phyloP scores from a whole-genome alignment of 2,329 filamentous ascomycete species.

The Geoglossum cookeanum region DNA sequence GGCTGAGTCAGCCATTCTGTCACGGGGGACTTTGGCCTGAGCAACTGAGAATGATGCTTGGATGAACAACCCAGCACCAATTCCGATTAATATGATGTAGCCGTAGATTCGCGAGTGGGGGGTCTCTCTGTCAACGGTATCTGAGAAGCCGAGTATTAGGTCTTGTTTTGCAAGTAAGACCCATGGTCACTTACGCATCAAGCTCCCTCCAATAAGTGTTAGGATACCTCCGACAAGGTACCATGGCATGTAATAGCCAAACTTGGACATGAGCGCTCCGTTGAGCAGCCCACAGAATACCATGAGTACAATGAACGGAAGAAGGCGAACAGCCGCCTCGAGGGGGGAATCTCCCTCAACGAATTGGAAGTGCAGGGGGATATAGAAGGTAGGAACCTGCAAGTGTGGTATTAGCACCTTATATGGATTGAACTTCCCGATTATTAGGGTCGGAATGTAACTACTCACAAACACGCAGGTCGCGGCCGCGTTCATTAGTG shows the following conservation, averaged over 20 bases:
- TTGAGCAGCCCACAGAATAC: conserved; percentile 19
- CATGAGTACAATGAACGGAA: conserved; percentile 12
- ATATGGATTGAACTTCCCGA: too few relatives aligned
- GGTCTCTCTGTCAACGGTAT: conserved; percentile 14
- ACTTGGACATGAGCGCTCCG: conserved; percentile 21
- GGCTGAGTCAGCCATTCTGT: conserved; percentile 12
- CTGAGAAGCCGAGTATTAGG: too few relatives aligned
- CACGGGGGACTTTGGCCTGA: conserved; percentile 16
- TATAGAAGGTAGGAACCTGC: conserved; percentile 27
- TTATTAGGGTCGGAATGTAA: too few relatives aligned
- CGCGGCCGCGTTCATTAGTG: conserved; percentile 20
- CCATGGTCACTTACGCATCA: conserved; percentile 6
- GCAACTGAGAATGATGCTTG: conserved; percentile 22
- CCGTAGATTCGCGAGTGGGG: conserved; percentile 17
- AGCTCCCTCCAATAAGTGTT: conserved; percentile 6
- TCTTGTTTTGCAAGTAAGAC: too few relatives aligned
- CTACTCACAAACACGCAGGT: conserved; percentile 19
- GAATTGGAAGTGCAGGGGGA: conserved; percentile 37
- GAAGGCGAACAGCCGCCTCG: conserved; percentile 18
- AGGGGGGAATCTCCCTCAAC: conserved; percentile 24
- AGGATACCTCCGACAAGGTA: conserved; percentile 19
- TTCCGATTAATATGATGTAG: conserved; percentile 21
- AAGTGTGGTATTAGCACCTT: too few relatives aligned
- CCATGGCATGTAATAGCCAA: conserved; percentile 23
- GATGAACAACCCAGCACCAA: conserved; percentile 21